Percentiles rank a stretch among this genome's conserved stretches.
Evolutionary conservation across 1,139 yeast species (phyloP).

Genomic region (Pichia sp.): DNA sequence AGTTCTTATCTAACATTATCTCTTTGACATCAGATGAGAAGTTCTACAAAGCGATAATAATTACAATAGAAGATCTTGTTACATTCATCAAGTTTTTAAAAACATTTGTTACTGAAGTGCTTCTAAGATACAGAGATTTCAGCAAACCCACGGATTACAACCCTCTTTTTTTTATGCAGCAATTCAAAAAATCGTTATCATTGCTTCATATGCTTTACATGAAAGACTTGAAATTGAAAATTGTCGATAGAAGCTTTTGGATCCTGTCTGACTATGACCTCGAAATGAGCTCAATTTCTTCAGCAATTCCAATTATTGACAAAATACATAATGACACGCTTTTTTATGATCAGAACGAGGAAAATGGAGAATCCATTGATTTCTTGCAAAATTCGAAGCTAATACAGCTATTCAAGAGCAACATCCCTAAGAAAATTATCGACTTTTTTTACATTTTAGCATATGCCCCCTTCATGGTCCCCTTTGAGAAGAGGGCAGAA

Average conservation of each 20-base stretch:
- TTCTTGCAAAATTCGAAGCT: slow-evolving; percentile 10
- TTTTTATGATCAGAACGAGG: slow-evolving; percentile 18
- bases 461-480: slow-evolving; percentile 72
- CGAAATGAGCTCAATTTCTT: slow-evolving; percentile 19
- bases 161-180: neutral
- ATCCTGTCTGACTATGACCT: slow-evolving; percentile 18
- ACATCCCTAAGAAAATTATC: slow-evolving; percentile 33
- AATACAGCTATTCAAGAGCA: slow-evolving; percentile 1
- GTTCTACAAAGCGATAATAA: slow-evolving; percentile 6
- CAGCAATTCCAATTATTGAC: slow-evolving; percentile 22
- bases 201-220: slow-evolving; percentile 66
- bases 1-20: slow-evolving; percentile 10
- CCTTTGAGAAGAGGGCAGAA: slow-evolving; percentile 68
- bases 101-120: slow-evolving; percentile 41
- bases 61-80: slow-evolving; percentile 45
- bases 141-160: neutral
- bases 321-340: slow-evolving; percentile 22
- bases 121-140: slow-evolving; percentile 12
- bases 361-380: slow-evolving; percentile 3
- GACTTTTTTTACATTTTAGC: slow-evolving; percentile 43
- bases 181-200: slow-evolving; percentile 24
- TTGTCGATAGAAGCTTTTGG: slow-evolving; percentile 60
- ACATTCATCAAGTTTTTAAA: slow-evolving; percentile 50
- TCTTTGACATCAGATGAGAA: slow-evolving; percentile 10
- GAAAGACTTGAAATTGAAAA: slow-evolving; percentile 63